Evolutionary conservation across 805 yeast species (phyloP), one percentile per base, ranked within the genome.

Genomic region (Wickerhamomyces subpelliculosus): DNA sequence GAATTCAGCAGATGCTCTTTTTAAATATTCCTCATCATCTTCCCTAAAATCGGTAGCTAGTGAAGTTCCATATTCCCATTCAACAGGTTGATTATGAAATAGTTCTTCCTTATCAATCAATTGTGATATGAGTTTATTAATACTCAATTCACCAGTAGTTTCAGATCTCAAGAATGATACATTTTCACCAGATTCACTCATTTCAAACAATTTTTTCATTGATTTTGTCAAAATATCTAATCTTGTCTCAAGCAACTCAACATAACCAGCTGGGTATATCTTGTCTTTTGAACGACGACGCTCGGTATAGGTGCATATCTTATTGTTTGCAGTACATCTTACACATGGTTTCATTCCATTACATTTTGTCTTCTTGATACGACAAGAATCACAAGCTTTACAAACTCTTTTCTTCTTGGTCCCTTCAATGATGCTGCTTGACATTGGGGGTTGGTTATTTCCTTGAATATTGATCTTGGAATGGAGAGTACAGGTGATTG

Each of bases 291-390:
- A 42, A 45, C 69, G 71, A 52, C 68, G 71, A 50, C 76, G 66
- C 43, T 77, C 80, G 2, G 78, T 70, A 50, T 73, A 77, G 3
- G 75, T 70, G 53, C 84, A 77, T 24, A 76, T 65, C 51, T 73
- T 75, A 55, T 77, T 77, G 45, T 75, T 80, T 8, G 64, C 58
- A 8, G 64, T 52, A 50, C 84, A 77, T 38, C 73, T 65, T 27
- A 69, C 67, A 47, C 84, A 77, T 1, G 84, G 83, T 44, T 73
- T 73, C 35, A 68, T 67, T 17, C 84, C 84, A 41, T 75, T 77
- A 53, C 84, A 77, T 44, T 76, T 77, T 5, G 81, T 76, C 58
- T 77, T 77, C 50, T 76, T 77, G 39, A 76, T 64, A 31, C 84
- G 61, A 52, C 84, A 77, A 37, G 73, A 68, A 50, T 77, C 82